These are phyloP conservation scores for Colletotrichum tropicicola DNA, from an alignment of 2,329 filamentous ascomycete genomes.

Conservation along the genomic window DNA sequence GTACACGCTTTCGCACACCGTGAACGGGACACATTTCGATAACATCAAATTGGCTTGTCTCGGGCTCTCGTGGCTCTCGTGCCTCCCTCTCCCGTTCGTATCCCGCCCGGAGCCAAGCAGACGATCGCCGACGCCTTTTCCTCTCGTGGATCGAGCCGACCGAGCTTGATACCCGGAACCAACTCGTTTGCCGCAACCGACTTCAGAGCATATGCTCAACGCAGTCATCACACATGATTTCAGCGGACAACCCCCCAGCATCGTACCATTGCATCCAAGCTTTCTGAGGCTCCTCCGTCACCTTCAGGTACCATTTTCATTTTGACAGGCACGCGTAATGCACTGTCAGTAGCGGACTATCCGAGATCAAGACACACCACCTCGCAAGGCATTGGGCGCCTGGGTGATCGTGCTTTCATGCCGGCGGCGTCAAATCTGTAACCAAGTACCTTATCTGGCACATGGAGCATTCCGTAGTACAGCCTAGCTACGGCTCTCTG, in stretches of 20 bases:
- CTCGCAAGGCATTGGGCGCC: constrained; percentile 2
- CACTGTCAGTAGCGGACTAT: constrained; percentile 1
- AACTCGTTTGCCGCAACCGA: not conserved
- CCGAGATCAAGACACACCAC: constrained; percentile 18
- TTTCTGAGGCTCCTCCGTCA: not conserved
- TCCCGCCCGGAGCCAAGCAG: not conserved
- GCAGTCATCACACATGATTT: not conserved
- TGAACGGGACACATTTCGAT: constrained; percentile 14
- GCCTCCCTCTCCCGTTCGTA: not conserved
- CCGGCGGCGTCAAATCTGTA: constrained; percentile 11
- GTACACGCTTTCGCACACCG: not conserved
- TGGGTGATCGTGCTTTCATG: constrained; percentile 13
- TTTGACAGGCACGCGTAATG: not conserved
- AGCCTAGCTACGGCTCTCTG: not conserved
- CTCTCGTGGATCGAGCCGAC: not conserved
- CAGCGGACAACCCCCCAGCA: not conserved
- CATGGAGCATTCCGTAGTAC: not conserved
- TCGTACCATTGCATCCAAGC: not conserved
- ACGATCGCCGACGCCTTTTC: not conserved
- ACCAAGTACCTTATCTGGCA: constrained; percentile 2
- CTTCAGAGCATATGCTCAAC: not conserved
- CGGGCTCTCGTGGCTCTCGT: not conserved
- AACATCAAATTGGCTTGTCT: not conserved
- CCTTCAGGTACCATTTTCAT: not conserved
- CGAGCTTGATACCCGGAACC: not conserved